Base-by-base conservation (phyloP, 352 stramenopile genomes). In the Pythium monospermum region DNA sequence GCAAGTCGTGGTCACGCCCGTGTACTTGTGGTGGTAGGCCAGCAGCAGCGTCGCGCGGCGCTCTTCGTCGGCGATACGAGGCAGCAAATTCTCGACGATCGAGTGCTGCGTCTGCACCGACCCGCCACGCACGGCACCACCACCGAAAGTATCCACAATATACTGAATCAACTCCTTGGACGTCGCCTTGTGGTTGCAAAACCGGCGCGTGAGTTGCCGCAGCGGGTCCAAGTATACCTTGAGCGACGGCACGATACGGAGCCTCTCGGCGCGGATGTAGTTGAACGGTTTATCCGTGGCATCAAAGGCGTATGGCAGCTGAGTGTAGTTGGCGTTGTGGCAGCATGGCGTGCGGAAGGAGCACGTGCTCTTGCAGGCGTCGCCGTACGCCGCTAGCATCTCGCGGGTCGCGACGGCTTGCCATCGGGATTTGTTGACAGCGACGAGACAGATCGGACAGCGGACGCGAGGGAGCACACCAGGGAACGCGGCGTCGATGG, bases 401-500 rank as follows among this genome's bases (percentile, higher is more conserved):
- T 45, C 21, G 1, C 28, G 10, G 2, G 35, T 44, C n/a, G 28
- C 39, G 27, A 52, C 3, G 2, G 18, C 16, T 5, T 36, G 18
- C 60, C 60, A 68, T 26, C 44, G 19, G 11, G 44, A 40, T 45
- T 68, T 67, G 53, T 52, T 47, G 28, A 67, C 21, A 6, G 38
- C 26, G 21, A 57, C 40, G 27, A 68, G 49, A 18, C 60, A 68
- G 44, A 64, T 57, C 19, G 60, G 60, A 16, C 60, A 68, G 7
- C 49, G 54, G 8, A 68, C 55, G 7, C 43, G 38, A 1, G 60
- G 60, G 0, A 68, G 35, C 12, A 63, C 43, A 13, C 60, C 60
- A 15, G 48, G 31, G 32, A 59, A 64, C 3, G 50, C 49, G 22
- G 18, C 50, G 0, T 8, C 31, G 3, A 65, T 38, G 0, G 26